Conservation (phyloP, 2,329 filamentous ascomycete genomes). For the Ceratocystis ficicola region DNA sequence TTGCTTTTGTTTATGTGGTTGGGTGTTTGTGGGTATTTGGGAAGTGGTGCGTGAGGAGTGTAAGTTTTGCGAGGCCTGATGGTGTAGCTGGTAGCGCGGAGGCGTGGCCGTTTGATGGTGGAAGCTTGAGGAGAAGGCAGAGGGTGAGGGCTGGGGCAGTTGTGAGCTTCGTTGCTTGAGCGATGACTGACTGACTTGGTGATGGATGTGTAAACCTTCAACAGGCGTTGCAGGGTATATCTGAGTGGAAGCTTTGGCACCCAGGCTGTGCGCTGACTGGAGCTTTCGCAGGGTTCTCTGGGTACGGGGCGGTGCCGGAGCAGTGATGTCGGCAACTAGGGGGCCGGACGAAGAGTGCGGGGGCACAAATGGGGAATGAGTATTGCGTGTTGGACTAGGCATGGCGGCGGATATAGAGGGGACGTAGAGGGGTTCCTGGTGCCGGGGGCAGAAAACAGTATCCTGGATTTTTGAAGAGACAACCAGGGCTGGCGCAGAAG, state of each 20-base stretch:
- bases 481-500: neutral
- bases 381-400: slow-evolving; percentile 13
- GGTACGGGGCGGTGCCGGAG: slow-evolving; percentile 50
- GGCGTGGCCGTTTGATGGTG: slow-evolving; percentile 14
- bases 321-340: slow-evolving; percentile 35
- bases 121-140: slow-evolving; percentile 1
- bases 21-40: neutral
- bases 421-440: neutral
- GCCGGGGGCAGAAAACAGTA: neutral
- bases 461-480: neutral
- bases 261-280: slow-evolving; percentile 61
- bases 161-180: slow-evolving; percentile 12
- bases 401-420: slow-evolving; percentile 6
- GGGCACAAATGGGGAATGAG: slow-evolving; percentile 3
- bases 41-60: slow-evolving; percentile 2
- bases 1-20: slow-evolving; percentile 5
- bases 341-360: neutral
- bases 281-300: slow-evolving; percentile 59
- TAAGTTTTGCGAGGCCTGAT: slow-evolving; percentile 16
- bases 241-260: slow-evolving; percentile 40
- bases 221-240: slow-evolving; percentile 31
- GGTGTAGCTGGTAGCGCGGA: slow-evolving; percentile 16
- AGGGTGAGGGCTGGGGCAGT: slow-evolving; percentile 22
- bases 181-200: slow-evolving; percentile 27
- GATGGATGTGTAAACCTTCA: slow-evolving; percentile 38